A percentile compares a stretch with the other conserved stretches of the same genome.
Conservation (phyloP, 176 grass and related monocot genomes). For the Musa beccarii region DNA sequence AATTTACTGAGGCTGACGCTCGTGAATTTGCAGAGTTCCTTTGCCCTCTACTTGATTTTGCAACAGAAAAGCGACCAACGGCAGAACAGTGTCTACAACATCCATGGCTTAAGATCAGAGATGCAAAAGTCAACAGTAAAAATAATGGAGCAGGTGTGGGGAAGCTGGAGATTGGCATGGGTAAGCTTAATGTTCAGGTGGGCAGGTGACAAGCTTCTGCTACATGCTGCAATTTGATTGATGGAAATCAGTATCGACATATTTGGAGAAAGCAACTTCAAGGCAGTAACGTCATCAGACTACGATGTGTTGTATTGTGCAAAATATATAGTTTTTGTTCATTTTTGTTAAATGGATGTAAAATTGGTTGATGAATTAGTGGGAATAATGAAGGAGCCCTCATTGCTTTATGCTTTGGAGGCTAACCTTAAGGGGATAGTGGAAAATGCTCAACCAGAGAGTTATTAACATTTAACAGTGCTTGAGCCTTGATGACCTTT, state of each 20-base stretch:
- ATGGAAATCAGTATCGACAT: not conserved
- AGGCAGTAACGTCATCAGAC: constrained; percentile 1
- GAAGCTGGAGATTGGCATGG: not conserved
- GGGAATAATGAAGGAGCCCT: not conserved
- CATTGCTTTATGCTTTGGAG: constrained; percentile 3
- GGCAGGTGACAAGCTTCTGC: constrained; percentile 6
- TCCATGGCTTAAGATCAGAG: constrained; percentile 13
- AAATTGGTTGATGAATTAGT: not conserved
- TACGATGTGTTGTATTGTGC: not conserved
- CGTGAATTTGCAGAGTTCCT: constrained; percentile 62
- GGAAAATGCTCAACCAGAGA: not conserved
- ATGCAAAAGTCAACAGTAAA: not conserved
- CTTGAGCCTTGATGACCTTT: not conserved
- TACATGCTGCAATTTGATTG: not conserved
- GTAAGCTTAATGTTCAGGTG: not conserved
- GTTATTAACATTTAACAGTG: not conserved
- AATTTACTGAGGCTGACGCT: constrained; percentile 58
- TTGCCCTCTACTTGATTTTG: constrained; percentile 65
- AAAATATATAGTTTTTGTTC: constrained; percentile 6
- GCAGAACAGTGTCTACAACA: constrained; percentile 63
- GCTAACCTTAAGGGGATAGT: constrained; percentile 13
- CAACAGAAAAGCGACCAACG: constrained; percentile 61
- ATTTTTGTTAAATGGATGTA: not conserved
- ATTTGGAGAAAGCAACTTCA: not conserved
- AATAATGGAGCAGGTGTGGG: not conserved